Evolutionary conservation across 1,139 yeast species (phyloP).

Genomic region (Taphrina deformans): DNA sequence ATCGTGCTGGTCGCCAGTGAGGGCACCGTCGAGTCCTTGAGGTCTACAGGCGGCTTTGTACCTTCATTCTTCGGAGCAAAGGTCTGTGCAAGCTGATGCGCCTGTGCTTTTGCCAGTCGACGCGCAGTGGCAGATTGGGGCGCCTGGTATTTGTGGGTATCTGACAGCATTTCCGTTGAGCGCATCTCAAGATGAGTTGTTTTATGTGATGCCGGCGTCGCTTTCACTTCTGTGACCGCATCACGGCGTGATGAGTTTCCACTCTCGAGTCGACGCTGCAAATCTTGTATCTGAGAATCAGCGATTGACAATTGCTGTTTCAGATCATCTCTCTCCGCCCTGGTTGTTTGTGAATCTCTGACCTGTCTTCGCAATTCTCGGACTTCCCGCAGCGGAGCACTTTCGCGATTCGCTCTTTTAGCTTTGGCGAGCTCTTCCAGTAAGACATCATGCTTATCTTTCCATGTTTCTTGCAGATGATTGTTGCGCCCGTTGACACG

Average conservation of each 20-base stretch:
- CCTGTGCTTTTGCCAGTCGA: constrained; percentile 11
- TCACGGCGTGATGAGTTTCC: background rate
- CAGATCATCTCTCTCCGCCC: background rate
- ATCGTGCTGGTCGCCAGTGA: background rate
- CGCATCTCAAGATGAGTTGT: too few relatives aligned
- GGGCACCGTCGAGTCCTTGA: background rate
- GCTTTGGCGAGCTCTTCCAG: constrained; percentile 18
- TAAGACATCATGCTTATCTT: constrained; percentile 8
- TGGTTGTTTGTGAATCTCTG: background rate
- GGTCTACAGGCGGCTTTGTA: background rate
- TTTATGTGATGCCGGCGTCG: background rate
- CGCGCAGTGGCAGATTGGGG: constrained; percentile 15
- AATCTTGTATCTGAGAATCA: background rate
- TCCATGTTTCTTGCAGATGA: background rate
- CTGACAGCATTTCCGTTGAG: background rate
- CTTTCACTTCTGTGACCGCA: background rate
- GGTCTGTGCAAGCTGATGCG: background rate
- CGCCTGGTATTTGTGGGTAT: background rate
- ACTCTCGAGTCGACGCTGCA: background rate
- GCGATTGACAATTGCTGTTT: background rate
- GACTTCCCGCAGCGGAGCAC: background rate
- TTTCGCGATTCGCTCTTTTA: background rate
- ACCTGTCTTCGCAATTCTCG: constrained; percentile 19
- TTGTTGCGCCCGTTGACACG: background rate
- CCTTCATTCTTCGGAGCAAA: background rate